Evolutionary conservation across 352 stramenopile genomes (phyloP), one percentile per base, ranked within the genome.

Genomic region (Pythium grandisporangium): DNA sequence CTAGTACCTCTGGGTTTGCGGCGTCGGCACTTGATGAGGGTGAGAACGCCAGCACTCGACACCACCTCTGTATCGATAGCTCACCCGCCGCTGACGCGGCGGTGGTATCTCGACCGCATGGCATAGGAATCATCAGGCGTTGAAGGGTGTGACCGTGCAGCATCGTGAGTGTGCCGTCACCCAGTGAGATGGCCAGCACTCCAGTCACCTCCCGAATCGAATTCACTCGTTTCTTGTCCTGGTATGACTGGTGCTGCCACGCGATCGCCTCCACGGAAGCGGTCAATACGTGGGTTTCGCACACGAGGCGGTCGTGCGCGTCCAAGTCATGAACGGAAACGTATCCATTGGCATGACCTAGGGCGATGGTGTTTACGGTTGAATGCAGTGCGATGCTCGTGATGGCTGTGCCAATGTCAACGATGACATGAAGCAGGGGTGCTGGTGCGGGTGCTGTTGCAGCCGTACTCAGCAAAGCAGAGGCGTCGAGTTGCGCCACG

Each of bases 31-130:
- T 56, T 2, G 39, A 19, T 5, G n/a, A 3, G 5, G 66, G 57
- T 1, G 57, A 73, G 24, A 86, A 92, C 42, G 64, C 69, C 1
- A 88, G 37, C 6, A 45, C 42, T 5, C 52, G 70, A 30, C 70
- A 84, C 70, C 65, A 83, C 29, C 73, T 83, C n/a, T n/a, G n/a
- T n/a, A n/a, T n/a, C n/a, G n/a, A n/a, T n/a, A n/a, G n/a, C n/a
- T n/a, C n/a, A n/a, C n/a, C n/a, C n/a, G n/a, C n/a, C n/a, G n/a
- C n/a, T n/a, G n/a, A 10, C 59, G 53, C 3, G 48, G 40, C 13
- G 32, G 36, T 10, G 29, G 49, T 13, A 34, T 47, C 2, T 16
- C 10, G 11, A 30, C 56, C 12, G 32, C 25, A 13, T 50, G 58
- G 7, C 58, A 63, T 6, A 30, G 25, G 21, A 76, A 70, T 1